A percentile compares a stretch with the other conserved stretches of the same genome.
These are phyloP conservation scores for Nakaseomyces uthaithaninus DNA, from an alignment of 1,139 yeast species.

Conservation along the genomic window DNA sequence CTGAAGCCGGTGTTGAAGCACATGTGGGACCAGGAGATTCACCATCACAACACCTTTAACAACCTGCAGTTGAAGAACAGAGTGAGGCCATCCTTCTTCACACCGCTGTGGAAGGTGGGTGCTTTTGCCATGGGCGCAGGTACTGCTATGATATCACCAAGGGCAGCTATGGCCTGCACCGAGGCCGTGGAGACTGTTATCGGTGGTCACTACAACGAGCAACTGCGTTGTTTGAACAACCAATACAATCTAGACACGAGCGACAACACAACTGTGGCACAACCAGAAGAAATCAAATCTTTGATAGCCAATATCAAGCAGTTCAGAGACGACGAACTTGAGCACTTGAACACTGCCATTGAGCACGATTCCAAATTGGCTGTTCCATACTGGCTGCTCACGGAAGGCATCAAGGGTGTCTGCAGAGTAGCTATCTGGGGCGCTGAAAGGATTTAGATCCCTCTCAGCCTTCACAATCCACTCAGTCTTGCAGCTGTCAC, in stretches of 20 bases:
- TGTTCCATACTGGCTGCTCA: conserved; percentile 78
- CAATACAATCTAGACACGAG: conserved; percentile 44
- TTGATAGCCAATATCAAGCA: conserved; percentile 58
- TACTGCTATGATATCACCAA: conserved; percentile 81
- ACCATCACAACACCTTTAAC: conserved; percentile 82
- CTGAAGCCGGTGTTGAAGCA: conserved; percentile 68
- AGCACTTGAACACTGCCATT: conserved; percentile 89
- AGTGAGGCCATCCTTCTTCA: conserved; percentile 81
- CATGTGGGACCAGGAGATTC: conserved; percentile 98
- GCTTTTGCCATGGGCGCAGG: conserved; percentile 81
- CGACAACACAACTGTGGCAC: conserved; percentile 35
- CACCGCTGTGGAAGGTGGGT: conserved; percentile 91
- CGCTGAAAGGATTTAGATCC: conserved; percentile 63
- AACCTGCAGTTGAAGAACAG: conserved; percentile 63
- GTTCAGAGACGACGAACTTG: conserved; percentile 91
- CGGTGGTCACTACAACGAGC: conserved; percentile 92
- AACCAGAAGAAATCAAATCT: conserved; percentile 46
- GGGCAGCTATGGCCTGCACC: conserved; percentile 99
- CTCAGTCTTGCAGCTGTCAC: too few species aligned
- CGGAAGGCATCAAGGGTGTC: conserved; percentile 76
- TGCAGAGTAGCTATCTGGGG: conserved; percentile 87
- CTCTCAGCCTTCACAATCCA: not conserved
- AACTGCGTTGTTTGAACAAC: conserved; percentile 64
- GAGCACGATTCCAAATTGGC: conserved; percentile 89
- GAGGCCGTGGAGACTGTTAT: conserved; percentile 98